A percentile compares a stretch with the other conserved stretches of the same genome.
Evolutionary conservation across 148 eudicot genomes (phyloP).

Genomic region (Polygonum maritimum): DNA sequence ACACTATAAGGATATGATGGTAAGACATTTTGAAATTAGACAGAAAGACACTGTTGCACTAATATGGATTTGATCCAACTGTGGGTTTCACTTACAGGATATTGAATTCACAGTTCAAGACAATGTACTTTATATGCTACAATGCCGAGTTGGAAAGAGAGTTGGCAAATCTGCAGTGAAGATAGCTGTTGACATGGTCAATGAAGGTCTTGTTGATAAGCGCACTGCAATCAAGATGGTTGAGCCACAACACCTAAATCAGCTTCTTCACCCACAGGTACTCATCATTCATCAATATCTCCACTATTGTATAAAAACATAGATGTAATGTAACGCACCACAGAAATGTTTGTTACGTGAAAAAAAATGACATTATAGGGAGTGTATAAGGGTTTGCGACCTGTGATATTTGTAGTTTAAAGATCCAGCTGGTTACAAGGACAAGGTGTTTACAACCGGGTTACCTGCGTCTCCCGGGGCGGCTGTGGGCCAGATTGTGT

Average conservation of each 20-base stretch:
- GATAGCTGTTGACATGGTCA: constrained; percentile 87
- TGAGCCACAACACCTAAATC: constrained; percentile 90
- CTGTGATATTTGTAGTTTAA: constrained; percentile 47
- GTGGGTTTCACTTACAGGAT: constrained; percentile 34
- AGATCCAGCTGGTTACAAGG: constrained; percentile 71
- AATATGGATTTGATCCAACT: no score
- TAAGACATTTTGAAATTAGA: constrained; percentile 18
- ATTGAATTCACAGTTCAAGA: constrained; percentile 99
- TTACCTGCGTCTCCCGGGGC: constrained; percentile 99
- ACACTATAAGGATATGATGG: constrained; percentile 99
- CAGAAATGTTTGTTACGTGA: not conserved
- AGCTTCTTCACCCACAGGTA: constrained; percentile 97
- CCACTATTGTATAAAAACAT: no score
- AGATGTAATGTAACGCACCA: not conserved
- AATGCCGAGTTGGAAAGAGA: constrained; percentile 88
- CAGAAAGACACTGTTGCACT: no score
- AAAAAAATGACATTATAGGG: no score
- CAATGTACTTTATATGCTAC: constrained; percentile 94
- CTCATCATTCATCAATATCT: not conserved
- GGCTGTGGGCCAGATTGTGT: constrained; percentile 90
- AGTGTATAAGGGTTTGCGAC: no score
- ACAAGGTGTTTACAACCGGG: constrained; percentile 61
- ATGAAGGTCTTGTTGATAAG: constrained; percentile 74
- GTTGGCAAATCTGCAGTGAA: constrained; percentile 86
- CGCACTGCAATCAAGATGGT: constrained; percentile 74